Conservation (phyloP, 2,329 filamentous ascomycete species). For the Mariannaea elegans region DNA sequence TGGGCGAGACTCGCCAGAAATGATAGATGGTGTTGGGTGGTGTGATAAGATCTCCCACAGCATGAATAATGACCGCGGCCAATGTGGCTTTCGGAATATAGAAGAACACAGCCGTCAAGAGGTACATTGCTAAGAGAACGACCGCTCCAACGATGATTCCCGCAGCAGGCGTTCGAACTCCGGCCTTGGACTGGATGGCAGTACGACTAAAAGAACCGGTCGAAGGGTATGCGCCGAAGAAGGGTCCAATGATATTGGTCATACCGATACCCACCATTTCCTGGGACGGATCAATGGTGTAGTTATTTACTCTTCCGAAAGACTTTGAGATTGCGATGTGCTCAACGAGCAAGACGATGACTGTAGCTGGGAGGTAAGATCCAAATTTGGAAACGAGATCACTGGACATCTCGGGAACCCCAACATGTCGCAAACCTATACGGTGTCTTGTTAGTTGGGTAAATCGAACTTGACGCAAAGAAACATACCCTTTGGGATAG, state of each 20-base stretch:
- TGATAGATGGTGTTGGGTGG: conserved; percentile 91
- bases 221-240: conserved; percentile 89
- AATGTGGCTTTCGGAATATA: conserved; percentile 88
- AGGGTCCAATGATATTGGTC: conserved; percentile 88
- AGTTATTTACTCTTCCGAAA: conserved; percentile 95
- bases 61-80: conserved; percentile 92
- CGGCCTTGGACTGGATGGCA: conserved; percentile 96
- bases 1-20: conserved; percentile 91
- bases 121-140: conserved; percentile 90
- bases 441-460: not conserved
- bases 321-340: conserved; percentile 98
- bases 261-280: conserved; percentile 95
- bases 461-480: not conserved
- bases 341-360: conserved; percentile 96
- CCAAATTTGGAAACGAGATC: conserved; percentile 74
- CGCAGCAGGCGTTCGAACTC: conserved; percentile 89
- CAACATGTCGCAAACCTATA: conserved; percentile 79
- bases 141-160: conserved; percentile 88
- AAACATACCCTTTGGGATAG: conserved; percentile 73
- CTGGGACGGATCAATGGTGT: conserved; percentile 93
- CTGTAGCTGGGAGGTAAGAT: conserved; percentile 79
- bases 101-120: conserved; percentile 87
- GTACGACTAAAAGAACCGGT: conserved; percentile 97
- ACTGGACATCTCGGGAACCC: conserved; percentile 73
- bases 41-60: conserved; percentile 91